These are phyloP conservation scores for Ramaria sp. DNA, from an alignment of 768 basidiomycete genomes.

Conservation along the genomic window DNA sequence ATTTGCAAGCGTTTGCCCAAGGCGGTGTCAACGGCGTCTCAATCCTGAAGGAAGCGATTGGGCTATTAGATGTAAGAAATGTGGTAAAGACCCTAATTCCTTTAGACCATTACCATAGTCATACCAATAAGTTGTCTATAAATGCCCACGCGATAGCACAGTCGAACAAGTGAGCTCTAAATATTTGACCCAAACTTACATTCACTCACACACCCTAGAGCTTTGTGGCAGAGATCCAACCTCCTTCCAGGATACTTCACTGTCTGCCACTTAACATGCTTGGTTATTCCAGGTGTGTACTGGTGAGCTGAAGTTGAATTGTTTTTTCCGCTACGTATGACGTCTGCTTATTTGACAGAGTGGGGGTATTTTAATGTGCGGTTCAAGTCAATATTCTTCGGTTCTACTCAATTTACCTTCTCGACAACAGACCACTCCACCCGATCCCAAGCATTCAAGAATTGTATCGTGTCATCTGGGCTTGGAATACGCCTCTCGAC, in stretches of 20 bases:
- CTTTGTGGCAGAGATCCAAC: constrained; percentile 73
- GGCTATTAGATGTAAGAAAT: constrained; percentile 33
- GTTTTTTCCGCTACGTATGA: not conserved
- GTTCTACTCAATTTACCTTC: too few relatives aligned
- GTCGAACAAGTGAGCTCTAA: constrained; percentile 43
- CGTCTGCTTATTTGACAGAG: too few relatives aligned
- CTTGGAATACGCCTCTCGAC: constrained; percentile 60
- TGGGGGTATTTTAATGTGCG: too few relatives aligned
- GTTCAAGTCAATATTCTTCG: too few relatives aligned
- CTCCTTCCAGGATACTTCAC: too few relatives aligned
- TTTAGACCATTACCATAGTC: not conserved
- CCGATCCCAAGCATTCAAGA: constrained; percentile 52
- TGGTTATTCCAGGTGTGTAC: constrained; percentile 93
- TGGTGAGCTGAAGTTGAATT: not conserved
- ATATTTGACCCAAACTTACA: too few relatives aligned
- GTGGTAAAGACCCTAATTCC: constrained; percentile 16
- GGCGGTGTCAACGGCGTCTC: constrained; percentile 20
- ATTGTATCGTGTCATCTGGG: constrained; percentile 75
- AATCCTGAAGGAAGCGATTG: too few relatives aligned
- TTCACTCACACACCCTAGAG: too few relatives aligned
- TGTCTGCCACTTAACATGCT: constrained; percentile 78
- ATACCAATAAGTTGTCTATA: constrained; percentile 38
- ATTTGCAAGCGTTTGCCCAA: constrained; percentile 30
- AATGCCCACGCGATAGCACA: too few relatives aligned
- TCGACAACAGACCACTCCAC: constrained; percentile 72